These are phyloP conservation scores for Phytophthora litchii DNA, from an alignment of 352 stramenopile species.

Conservation along the genomic window DNA sequence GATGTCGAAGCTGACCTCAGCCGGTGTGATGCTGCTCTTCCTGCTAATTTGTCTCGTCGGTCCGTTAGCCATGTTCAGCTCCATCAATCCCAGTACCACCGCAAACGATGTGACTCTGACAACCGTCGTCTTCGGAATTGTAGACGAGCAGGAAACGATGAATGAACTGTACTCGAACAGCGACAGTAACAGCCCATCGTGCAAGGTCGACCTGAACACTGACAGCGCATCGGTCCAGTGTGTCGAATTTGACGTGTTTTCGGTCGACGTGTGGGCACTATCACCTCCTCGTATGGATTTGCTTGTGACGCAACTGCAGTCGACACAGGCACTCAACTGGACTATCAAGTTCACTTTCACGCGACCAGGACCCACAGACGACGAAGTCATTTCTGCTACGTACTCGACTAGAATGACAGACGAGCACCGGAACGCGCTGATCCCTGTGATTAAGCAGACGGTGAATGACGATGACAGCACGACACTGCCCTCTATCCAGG, in stretches of 20 bases:
- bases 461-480: conserved; percentile 36
- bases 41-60: conserved; percentile 79
- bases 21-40: conserved; percentile 81
- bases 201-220: conserved; percentile 61
- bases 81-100: conserved; percentile 83
- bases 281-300: conserved; percentile 77
- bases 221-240: conserved; percentile 80
- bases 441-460: conserved; percentile 77
- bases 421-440: conserved; percentile 65
- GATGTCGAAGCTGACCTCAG: conserved; percentile 63
- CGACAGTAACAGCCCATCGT: conserved; percentile 76
- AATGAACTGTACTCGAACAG: conserved; percentile 78
- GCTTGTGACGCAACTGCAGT: conserved; percentile 75
- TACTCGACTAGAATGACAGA: conserved; percentile 56
- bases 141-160: conserved; percentile 75
- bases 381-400: conserved; percentile 61
- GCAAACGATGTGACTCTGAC: conserved; percentile 71
- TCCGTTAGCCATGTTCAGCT: conserved; percentile 84
- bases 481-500: conserved; percentile 49
- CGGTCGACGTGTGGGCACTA: conserved; percentile 69
- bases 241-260: conserved; percentile 82
- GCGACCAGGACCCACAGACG: conserved; percentile 62
- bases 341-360: conserved; percentile 73
- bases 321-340: conserved; percentile 71
- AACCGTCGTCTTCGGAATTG: conserved; percentile 71